A percentile compares a stretch with the other conserved stretches of the same genome.
phyloP scores from a whole-genome alignment of 768 basidiomycete species.

The Pholiota molesta region DNA sequence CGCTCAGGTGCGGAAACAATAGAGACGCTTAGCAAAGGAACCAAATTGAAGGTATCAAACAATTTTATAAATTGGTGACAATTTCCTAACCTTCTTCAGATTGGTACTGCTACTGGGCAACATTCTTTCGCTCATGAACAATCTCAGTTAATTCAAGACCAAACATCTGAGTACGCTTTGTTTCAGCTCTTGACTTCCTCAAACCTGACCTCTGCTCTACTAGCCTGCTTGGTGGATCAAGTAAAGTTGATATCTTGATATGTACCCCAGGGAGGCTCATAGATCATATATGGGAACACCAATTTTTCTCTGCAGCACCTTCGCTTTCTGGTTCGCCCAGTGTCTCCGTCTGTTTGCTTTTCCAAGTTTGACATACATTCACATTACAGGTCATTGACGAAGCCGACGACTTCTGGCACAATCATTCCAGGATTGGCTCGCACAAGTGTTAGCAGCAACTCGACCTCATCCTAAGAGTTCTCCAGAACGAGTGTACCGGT shows the following conservation, averaged over 20 bases:
- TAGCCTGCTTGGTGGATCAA: slow-evolving; percentile 83
- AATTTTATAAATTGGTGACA: not conserved
- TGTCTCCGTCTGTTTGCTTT: not conserved
- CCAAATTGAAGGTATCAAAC: slow-evolving; percentile 73
- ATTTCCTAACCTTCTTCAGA: slow-evolving; percentile 34
- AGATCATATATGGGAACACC: slow-evolving; percentile 88
- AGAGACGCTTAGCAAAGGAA: slow-evolving; percentile 81
- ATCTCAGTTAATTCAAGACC: slow-evolving; percentile 70
- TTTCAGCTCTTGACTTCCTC: not conserved
- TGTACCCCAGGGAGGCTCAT: slow-evolving; percentile 96
- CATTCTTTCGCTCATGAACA: slow-evolving; percentile 95
- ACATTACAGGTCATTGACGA: slow-evolving; percentile 86
- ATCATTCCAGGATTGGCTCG: slow-evolving; percentile 95
- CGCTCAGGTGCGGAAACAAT: slow-evolving; percentile 91
- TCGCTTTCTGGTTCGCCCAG: slow-evolving; percentile 78
- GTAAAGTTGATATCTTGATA: slow-evolving; percentile 91
- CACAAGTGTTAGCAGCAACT: slow-evolving; percentile 79
- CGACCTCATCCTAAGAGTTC: slow-evolving; percentile 29
- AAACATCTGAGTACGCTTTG: slow-evolving; percentile 47
- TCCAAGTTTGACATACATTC: not conserved
- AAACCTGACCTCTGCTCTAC: slow-evolving; percentile 3
- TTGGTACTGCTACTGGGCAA: slow-evolving; percentile 88
- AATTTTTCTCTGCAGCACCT: slow-evolving; percentile 92
- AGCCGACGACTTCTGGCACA: slow-evolving; percentile 94
- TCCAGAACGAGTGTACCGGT: not conserved